These are phyloP conservation scores for Fusarium sublunatum DNA, from an alignment of 2,329 filamentous ascomycete genomes.

Conservation along the genomic window DNA sequence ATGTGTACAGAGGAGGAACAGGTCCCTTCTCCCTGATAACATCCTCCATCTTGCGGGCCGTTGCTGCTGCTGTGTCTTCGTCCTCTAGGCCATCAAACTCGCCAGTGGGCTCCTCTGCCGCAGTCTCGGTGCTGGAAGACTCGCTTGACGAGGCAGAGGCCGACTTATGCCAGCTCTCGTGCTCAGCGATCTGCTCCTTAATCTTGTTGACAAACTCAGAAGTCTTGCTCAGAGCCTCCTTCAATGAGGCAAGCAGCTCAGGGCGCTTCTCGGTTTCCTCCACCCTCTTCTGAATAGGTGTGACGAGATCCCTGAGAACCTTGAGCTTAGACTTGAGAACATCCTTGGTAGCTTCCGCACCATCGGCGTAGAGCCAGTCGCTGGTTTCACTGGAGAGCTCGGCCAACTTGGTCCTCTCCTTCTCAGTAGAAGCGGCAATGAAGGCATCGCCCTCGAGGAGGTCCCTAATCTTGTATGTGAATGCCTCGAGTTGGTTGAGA, in stretches of 20 bases:
- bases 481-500: slow-evolving; percentile 91
- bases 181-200: slow-evolving; percentile 75
- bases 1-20: slow-evolving; percentile 74
- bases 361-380: slow-evolving; percentile 93
- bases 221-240: slow-evolving; percentile 77
- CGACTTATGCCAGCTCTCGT: slow-evolving; percentile 70
- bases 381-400: slow-evolving; percentile 75
- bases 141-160: slow-evolving; percentile 58
- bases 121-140: slow-evolving; percentile 56
- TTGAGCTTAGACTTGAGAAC: slow-evolving; percentile 81
- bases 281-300: slow-evolving; percentile 79
- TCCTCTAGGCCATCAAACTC: slow-evolving; percentile 84
- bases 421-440: slow-evolving; percentile 74
- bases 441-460: slow-evolving; percentile 83
- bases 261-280: slow-evolving; percentile 79
- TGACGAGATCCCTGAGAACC: slow-evolving; percentile 79
- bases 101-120: slow-evolving; percentile 61
- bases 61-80: slow-evolving; percentile 60
- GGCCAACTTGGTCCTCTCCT: slow-evolving; percentile 74
- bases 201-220: slow-evolving; percentile 77
- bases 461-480: slow-evolving; percentile 89
- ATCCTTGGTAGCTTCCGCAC: slow-evolving; percentile 78
- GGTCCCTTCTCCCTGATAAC: slow-evolving; percentile 60
- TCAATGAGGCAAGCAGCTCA: slow-evolving; percentile 72
- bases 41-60: slow-evolving; percentile 58